Base-by-base conservation (phyloP, 768 basidiomycete species). In the Serpula lacrymans region DNA sequence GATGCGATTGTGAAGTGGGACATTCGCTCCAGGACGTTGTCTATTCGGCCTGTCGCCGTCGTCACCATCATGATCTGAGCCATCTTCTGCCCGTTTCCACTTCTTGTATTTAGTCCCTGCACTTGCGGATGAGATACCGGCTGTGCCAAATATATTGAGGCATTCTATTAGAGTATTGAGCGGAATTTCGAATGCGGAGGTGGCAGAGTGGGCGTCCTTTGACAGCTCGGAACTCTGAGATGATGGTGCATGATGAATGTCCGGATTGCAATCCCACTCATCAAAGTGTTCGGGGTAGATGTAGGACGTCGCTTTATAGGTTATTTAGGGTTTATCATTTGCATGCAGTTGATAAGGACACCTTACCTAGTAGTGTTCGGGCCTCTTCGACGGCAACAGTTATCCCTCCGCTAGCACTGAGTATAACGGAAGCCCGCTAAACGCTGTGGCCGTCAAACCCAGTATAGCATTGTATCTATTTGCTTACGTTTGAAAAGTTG, bases 61-160 rank as follows among this genome's bases (percentile, higher is more conserved):
- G 7, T 55, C 67, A 41, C 59, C 65, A 37, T 61, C 70, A 31
- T 62, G 62, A 28, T 76, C 73, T 0, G 70, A 71, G 7, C 62
- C 74, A 10, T 75, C 77, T 0, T 65, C 74, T 33, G 65, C 59
- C 37, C 62, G 65, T 40, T 64, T 69, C 74, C 75, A 78, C 41
- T 65, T 70, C 54, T 69, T 78, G 48, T 64, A 68, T 47, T 70
- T 72, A 16, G 52, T 50, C 7, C 48, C 53, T 34, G 39, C 52
- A n/a, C 57, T 44, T 49, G 50, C 47, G 39, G 52, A 55, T 11
- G 64, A 55, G 11, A 65, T 53, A 25, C 58, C 54, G 23, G 86
- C 88, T 9, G 91, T 88, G 21, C 95, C 94, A 53, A 94, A 97
- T 41, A 97, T 84, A 53, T 95, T 94, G 23, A 99, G 70, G 53